Percentiles rank a stretch among this genome's conserved stretches.
phyloP scores from a whole-genome alignment of 23 red algal genomes.

The Pyropia yezoensis region DNA sequence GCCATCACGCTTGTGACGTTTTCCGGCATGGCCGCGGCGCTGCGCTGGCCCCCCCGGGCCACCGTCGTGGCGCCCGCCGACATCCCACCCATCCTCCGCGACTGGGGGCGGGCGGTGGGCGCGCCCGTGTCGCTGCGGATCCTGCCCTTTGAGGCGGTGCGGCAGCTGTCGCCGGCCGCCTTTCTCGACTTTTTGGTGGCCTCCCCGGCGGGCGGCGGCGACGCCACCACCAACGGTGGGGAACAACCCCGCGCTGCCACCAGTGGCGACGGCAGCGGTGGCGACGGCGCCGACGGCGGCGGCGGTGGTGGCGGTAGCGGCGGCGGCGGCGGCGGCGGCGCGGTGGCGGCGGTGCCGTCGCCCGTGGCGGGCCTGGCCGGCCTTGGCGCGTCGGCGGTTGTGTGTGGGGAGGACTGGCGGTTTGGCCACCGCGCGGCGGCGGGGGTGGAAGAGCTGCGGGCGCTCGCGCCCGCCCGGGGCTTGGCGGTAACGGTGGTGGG shows the following conservation, averaged over 20 bases:
- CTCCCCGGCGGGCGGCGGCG: too few species aligned
- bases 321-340: too few species aligned
- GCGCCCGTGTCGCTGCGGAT: background rate
- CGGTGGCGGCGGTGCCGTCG: too few species aligned
- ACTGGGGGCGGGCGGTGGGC: constrained; percentile 11
- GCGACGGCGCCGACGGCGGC: background rate
- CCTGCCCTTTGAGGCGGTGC: constrained; percentile 30
- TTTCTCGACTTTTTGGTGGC: constrained; percentile 32
- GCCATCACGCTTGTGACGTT: constrained; percentile 32
- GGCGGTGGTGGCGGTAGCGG: too few species aligned
- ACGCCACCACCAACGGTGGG: too few species aligned
- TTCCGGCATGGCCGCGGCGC: constrained; percentile 31
- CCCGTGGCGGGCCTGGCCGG: background rate
- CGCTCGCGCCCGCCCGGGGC: constrained; percentile 1
- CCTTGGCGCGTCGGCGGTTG: constrained; percentile 43
- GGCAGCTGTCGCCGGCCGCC: constrained; percentile 19
- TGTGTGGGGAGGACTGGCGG: constrained; percentile 74
- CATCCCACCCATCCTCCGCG: constrained; percentile 18
- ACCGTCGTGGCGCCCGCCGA: constrained; percentile 32
- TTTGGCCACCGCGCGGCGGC: constrained; percentile 53
- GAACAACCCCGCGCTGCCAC: too few species aligned
- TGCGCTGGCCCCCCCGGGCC: constrained; percentile 27
- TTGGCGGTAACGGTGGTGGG: constrained; percentile 14
- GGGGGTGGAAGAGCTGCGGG: constrained; percentile 37
- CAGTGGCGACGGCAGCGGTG: background rate